Conservation (phyloP, 2,329 filamentous ascomycete species). For the Penicillium hesseltinei region DNA sequence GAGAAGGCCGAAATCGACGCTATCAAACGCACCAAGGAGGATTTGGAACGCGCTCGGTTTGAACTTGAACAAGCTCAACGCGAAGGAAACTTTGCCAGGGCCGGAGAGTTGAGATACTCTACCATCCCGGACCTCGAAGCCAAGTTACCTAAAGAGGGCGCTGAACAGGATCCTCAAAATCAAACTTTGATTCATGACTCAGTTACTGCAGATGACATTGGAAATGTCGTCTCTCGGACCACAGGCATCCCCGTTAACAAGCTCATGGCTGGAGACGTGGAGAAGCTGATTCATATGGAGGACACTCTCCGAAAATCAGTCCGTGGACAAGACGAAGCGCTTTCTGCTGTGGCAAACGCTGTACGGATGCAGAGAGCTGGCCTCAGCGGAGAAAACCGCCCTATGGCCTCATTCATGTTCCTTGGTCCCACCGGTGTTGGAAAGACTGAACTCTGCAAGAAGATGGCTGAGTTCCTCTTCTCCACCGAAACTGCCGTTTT, state of each 20-base stretch:
- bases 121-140: conserved; percentile 78
- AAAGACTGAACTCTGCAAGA: conserved; percentile 97
- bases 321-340: conserved; percentile 89
- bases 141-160: conserved; percentile 73
- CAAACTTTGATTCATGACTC: conserved; percentile 81
- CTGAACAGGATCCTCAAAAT: conserved; percentile 44
- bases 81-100: conserved; percentile 81
- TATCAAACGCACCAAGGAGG: conserved; percentile 81
- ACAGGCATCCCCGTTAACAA: conserved; percentile 93
- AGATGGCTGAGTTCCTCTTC: conserved; percentile 89
- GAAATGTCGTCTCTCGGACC: conserved; percentile 81
- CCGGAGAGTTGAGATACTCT: conserved; percentile 87
- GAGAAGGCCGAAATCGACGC: conserved; percentile 81
- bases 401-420: conserved; percentile 95
- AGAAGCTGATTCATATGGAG: conserved; percentile 95
- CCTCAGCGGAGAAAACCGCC: conserved; percentile 84
- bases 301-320: conserved; percentile 79
- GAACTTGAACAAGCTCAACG: conserved; percentile 86
- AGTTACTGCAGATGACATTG: conserved; percentile 94
- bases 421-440: conserved; percentile 93
- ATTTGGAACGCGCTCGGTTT: conserved; percentile 80
- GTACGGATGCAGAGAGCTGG: conserved; percentile 92
- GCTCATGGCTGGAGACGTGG: conserved; percentile 87
- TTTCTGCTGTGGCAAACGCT: conserved; percentile 86
- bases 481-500: conserved; percentile 87